Percentiles rank a stretch among this genome's conserved stretches.
Conservation (phyloP, 108 stramenopile species). For the Cylindrotheca closterium region DNA sequence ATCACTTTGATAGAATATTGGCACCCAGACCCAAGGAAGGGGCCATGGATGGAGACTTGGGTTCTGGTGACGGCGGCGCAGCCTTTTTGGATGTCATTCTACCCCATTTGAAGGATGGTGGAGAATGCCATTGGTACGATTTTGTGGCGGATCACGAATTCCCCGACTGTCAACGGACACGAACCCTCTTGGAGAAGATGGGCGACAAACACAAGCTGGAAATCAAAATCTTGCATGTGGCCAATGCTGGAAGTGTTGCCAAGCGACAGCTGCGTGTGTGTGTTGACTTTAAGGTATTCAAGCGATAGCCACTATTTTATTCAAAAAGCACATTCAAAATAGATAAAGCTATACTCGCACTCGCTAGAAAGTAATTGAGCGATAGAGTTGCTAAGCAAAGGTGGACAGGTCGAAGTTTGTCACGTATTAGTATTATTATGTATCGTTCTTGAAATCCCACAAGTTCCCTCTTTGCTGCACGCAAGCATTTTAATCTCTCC, state of each 20-base stretch:
- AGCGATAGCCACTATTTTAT: neutral
- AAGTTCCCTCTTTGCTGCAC: too few species aligned
- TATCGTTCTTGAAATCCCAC: too few species aligned
- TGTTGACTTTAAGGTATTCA: constrained; percentile 59
- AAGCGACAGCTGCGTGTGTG: constrained; percentile 84
- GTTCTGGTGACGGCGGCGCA: constrained; percentile 67
- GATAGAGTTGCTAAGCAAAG: too few species aligned
- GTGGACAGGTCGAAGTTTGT: too few species aligned
- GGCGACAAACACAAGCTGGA: constrained; percentile 52
- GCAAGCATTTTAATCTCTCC: constrained; percentile 76
- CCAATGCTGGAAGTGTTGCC: constrained; percentile 78
- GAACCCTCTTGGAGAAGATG: constrained; percentile 42
- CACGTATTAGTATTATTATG: too few species aligned
- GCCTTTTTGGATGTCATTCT: constrained; percentile 59
- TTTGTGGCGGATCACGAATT: constrained; percentile 82
- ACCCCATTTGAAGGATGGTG: constrained; percentile 66
- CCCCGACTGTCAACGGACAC: constrained; percentile 63
- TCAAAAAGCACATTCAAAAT: neutral
- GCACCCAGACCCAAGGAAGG: constrained; percentile 88
- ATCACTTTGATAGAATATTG: constrained; percentile 69
- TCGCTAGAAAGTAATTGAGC: too few species aligned
- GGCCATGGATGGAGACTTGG: constrained; percentile 74
- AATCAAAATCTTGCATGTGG: constrained; percentile 71
- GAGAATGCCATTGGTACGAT: constrained; percentile 87
- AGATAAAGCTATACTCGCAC: too few species aligned